Conservation (phyloP, 495 filamentous ascomycete species). For the Penicillium paradoxum region DNA sequence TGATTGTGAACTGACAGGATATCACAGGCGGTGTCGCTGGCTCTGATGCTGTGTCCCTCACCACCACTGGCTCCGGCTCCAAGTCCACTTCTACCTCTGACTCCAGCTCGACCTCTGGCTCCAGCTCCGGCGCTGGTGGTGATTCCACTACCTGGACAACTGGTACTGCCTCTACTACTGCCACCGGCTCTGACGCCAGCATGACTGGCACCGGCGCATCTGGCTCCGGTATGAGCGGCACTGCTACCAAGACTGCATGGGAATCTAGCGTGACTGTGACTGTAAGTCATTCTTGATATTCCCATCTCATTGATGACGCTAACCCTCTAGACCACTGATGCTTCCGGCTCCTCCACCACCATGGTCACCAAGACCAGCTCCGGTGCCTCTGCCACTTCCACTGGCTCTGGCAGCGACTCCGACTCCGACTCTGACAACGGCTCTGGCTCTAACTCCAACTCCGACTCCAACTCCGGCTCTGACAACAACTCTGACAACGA, state of each 20-base stretch:
- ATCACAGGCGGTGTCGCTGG: slow-evolving; percentile 8
- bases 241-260: neutral
- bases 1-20: neutral
- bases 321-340: slow-evolving; percentile 11
- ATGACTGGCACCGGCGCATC: slow-evolving; percentile 12
- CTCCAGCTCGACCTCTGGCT: slow-evolving; percentile 6
- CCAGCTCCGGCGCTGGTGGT: neutral
- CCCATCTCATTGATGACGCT: neutral
- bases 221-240: neutral
- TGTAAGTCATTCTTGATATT: neutral
- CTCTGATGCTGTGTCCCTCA: neutral
- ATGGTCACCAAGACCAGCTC: slow-evolving; percentile 14
- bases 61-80: slow-evolving; percentile 3
- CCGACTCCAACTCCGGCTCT: neutral
- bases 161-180: neutral
- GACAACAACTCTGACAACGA: neutral
- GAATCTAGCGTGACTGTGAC: slow-evolving; percentile 3
- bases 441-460: neutral
- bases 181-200: slow-evolving; percentile 15
- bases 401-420: slow-evolving; percentile 16
- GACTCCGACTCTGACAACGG: slow-evolving; percentile 6
- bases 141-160: neutral
- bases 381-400: slow-evolving; percentile 17
- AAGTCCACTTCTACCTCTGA: slow-evolving; percentile 1
- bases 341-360: slow-evolving; percentile 6